phyloP scores from a whole-genome alignment of 2,329 filamentous ascomycete genomes.

The Truncatella angustata region DNA sequence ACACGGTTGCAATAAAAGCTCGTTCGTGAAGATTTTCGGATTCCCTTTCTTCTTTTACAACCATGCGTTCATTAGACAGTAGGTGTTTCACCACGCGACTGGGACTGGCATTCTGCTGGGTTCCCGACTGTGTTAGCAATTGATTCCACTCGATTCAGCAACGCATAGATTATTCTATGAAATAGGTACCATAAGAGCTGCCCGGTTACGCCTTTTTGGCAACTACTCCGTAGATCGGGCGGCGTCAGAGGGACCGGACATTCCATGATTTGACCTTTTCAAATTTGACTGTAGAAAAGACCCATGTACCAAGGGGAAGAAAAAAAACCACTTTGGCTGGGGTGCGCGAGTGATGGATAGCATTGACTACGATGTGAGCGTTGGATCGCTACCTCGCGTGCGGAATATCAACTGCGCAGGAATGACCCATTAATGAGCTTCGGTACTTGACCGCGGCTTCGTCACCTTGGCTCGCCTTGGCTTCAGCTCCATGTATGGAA shows the following conservation, averaged over 20 bases:
- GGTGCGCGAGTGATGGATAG: no score
- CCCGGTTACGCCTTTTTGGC: slow-evolving; percentile 52
- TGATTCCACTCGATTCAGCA: slow-evolving; percentile 56
- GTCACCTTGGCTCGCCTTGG: no score
- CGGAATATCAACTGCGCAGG: no score
- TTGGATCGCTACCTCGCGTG: no score
- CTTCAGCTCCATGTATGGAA: no score
- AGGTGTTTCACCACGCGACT: slow-evolving; percentile 56
- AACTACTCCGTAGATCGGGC: slow-evolving; percentile 62
- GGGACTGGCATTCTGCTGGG: slow-evolving; percentile 67
- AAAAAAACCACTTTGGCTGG: no score
- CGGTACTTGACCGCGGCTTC: no score
- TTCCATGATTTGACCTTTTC: slow-evolving; percentile 25
- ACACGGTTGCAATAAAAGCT: background rate
- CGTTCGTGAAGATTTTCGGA: background rate
- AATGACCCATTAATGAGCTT: no score
- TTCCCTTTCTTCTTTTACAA: slow-evolving; percentile 36
- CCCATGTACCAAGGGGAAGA: no score
- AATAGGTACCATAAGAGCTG: slow-evolving; percentile 70
- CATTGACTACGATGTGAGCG: no score
- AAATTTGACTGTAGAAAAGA: background rate
- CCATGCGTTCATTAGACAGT: slow-evolving; percentile 86
- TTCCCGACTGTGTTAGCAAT: slow-evolving; percentile 49
- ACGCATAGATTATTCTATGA: slow-evolving; percentile 41
- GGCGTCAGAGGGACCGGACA: slow-evolving; percentile 84